Percentiles rank a stretch among this genome's conserved stretches.
Conservation (phyloP, 176 grass and related monocot genomes). For the Olyra latifolia region DNA sequence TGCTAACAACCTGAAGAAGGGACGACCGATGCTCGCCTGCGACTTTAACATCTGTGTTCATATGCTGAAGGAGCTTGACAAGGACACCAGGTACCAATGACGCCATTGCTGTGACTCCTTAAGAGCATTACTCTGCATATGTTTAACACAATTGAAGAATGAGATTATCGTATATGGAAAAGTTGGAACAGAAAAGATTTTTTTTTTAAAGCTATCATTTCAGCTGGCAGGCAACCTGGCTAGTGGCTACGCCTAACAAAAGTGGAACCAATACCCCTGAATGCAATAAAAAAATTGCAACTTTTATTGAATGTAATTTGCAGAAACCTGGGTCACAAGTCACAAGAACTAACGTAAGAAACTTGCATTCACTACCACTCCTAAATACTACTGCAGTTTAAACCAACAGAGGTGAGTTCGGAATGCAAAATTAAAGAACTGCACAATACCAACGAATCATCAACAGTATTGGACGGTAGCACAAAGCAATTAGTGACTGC, state of each 20-base stretch:
- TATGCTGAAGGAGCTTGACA: constrained; percentile 83
- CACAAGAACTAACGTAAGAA: constrained; percentile 4
- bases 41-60: constrained; percentile 72
- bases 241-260: constrained; percentile 12
- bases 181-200: background rate
- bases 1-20: constrained; percentile 91
- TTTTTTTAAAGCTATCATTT: background rate
- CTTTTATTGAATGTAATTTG: constrained; percentile 25
- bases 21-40: constrained; percentile 67
- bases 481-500: background rate
- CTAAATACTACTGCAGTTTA: background rate
- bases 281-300: constrained; percentile 20
- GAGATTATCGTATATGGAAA: background rate
- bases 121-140: constrained; percentile 52
- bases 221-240: constrained; percentile 6
- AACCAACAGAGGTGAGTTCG: background rate
- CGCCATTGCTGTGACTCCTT: constrained; percentile 59
- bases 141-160: background rate
- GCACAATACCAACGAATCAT: background rate
- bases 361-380: constrained; percentile 28
- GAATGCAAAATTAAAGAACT: background rate
- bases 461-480: background rate
- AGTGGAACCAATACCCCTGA: constrained; percentile 12
- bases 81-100: constrained; percentile 80
- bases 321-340: constrained; percentile 37